These are phyloP conservation scores for Solanum neorickii DNA, from an alignment of 257 asterid species.

Conservation along the genomic window DNA sequence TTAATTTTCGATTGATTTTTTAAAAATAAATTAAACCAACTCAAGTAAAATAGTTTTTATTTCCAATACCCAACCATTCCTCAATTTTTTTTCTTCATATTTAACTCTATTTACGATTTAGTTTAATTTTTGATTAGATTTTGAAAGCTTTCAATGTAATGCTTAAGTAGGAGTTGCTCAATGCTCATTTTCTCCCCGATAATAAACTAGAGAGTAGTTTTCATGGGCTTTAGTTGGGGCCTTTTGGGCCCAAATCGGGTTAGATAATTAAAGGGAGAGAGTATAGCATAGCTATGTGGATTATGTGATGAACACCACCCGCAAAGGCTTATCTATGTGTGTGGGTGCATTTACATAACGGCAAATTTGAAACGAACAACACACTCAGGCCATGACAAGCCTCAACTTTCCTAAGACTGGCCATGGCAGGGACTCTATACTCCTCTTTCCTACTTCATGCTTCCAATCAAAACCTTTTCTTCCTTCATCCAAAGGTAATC, in stretches of 20 bases:
- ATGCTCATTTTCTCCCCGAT: background rate
- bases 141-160: too few relatives aligned
- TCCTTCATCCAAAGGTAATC: conserved; percentile 24
- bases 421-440: conserved; percentile 18
- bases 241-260: background rate
- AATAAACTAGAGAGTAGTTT: background rate
- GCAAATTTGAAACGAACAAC: conserved; percentile 11
- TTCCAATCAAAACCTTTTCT: conserved; percentile 12
- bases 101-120: too few relatives aligned
- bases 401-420: conserved; percentile 32
- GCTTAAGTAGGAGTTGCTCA: too few relatives aligned
- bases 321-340: conserved; percentile 11
- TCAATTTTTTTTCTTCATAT: too few relatives aligned
- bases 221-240: background rate
- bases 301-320: background rate
- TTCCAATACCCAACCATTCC: too few relatives aligned
- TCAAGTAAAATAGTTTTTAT: too few relatives aligned
- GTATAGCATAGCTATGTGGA: background rate
- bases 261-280: background rate
- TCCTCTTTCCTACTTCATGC: conserved; percentile 26
- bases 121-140: too few relatives aligned
- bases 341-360: conserved; percentile 21
- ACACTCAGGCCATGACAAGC: conserved; percentile 30
- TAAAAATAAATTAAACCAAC: too few relatives aligned
- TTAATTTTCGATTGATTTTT: too few relatives aligned